Evolutionary conservation across 2,329 filamentous ascomycete genomes (phyloP).

Genomic region (Neoarthrinium moseri): DNA sequence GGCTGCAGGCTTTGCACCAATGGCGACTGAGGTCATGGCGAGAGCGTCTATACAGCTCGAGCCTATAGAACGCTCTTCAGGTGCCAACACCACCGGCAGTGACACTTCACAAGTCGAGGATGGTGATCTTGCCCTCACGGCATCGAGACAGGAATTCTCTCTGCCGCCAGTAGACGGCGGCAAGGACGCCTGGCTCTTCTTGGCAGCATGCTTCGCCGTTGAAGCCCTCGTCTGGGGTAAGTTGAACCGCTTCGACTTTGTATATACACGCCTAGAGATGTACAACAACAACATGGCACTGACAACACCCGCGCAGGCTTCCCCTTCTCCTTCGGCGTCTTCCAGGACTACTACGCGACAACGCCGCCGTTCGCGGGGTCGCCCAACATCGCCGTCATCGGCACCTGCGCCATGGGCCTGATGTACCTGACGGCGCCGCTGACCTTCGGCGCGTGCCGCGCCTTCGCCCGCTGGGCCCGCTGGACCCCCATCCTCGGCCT

Average conservation of each 20-base stretch:
- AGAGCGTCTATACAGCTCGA: background rate
- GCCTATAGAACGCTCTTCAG: background rate
- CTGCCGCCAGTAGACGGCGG: conserved; percentile 27
- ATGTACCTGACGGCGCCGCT: conserved; percentile 56
- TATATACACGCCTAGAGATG: background rate
- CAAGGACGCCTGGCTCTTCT: conserved; percentile 37
- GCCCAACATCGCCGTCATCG: conserved; percentile 59
- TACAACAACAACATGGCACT: conserved; percentile 8
- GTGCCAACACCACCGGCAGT: background rate
- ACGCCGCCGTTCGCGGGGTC: conserved; percentile 56
- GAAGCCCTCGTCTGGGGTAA: conserved; percentile 55
- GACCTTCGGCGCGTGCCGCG: conserved; percentile 43
- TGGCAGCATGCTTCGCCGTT: conserved; percentile 48
- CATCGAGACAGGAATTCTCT: conserved; percentile 7
- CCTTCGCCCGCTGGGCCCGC: conserved; percentile 38
- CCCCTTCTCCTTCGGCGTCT: conserved; percentile 67
- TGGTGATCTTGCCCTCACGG: background rate
- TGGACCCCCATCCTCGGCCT: conserved; percentile 43
- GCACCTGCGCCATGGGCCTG: conserved; percentile 61
- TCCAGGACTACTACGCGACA: conserved; percentile 66
- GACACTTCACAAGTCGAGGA: background rate
- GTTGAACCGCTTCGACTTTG: conserved; percentile 11
- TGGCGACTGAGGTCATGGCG: too few species aligned
- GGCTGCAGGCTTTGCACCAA: too few species aligned
- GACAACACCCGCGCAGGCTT: conserved; percentile 49